Conservation (phyloP, 2,329 filamentous ascomycete species). For the Acrocalymma vagum region DNA sequence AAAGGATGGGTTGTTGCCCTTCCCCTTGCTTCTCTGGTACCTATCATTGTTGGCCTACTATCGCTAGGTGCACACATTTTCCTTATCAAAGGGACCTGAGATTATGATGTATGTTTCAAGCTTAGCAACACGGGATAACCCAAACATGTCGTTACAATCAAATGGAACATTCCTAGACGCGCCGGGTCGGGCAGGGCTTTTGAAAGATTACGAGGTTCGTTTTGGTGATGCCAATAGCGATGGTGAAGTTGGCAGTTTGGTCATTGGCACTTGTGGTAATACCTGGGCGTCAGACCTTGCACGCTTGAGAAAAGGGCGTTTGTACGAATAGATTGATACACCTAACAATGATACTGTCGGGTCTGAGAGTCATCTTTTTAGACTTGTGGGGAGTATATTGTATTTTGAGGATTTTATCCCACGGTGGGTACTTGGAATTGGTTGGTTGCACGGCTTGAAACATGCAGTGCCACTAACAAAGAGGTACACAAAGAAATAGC, state of each 20-base stretch:
- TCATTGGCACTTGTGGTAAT: too few relatives aligned
- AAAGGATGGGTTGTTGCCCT: not conserved
- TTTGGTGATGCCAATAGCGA: constrained; percentile 1
- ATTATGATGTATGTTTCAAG: constrained; percentile 15
- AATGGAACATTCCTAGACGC: constrained; percentile 4
- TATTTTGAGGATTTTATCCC: too few relatives aligned
- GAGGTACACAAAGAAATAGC: too few relatives aligned
- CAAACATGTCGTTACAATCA: not conserved
- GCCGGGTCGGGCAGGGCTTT: constrained; percentile 2
- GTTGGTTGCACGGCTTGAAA: too few relatives aligned
- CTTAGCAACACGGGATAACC: constrained; percentile 11
- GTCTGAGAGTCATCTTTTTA: too few relatives aligned
- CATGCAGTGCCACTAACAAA: too few relatives aligned
- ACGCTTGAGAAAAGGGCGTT: too few relatives aligned
- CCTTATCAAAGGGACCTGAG: constrained; percentile 4
- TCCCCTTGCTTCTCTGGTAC: not conserved
- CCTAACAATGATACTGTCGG: too few relatives aligned
- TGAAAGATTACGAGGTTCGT: not conserved
- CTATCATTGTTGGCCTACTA: constrained; percentile 4
- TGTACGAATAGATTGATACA: too few relatives aligned
- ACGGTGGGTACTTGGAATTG: too few relatives aligned
- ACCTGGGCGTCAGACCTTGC: too few relatives aligned
- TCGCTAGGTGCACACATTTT: constrained; percentile 3
- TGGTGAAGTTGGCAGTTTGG: constrained; percentile 3
- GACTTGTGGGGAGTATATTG: too few relatives aligned